Percentiles rank a stretch among this genome's conserved stretches.
phyloP scores from a whole-genome alignment of 306 rosid genomes.

The Castanospermum australe region DNA sequence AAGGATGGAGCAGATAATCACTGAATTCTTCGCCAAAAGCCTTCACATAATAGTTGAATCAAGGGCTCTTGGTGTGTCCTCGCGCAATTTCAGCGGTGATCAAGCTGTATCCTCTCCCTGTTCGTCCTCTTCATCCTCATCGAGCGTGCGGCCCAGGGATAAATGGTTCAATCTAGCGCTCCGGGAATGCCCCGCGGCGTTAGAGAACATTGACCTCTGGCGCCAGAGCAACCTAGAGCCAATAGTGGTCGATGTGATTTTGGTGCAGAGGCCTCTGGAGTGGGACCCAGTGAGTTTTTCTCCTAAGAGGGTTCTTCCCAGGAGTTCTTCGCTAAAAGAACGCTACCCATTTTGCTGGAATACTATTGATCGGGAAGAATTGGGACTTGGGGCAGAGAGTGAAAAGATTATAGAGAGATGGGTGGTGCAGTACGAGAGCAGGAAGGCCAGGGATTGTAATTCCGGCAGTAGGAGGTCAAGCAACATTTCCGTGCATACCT shows the following conservation, averaged over 20 bases:
- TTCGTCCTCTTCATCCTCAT: slow-evolving; percentile 68
- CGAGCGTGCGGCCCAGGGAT: too few relatives aligned
- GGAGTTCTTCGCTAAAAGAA: slow-evolving; percentile 49
- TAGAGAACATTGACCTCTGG: slow-evolving; percentile 71
- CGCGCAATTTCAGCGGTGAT: slow-evolving; percentile 60
- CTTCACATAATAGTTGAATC: slow-evolving; percentile 81
- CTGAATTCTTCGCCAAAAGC: slow-evolving; percentile 77
- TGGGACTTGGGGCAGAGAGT: slow-evolving; percentile 45
- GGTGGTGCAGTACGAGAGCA: slow-evolving; percentile 70
- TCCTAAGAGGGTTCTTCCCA: slow-evolving; percentile 41
- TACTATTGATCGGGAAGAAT: slow-evolving; percentile 57
- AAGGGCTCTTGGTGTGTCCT: slow-evolving; percentile 59
- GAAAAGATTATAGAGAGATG: slow-evolving; percentile 87
- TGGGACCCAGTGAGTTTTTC: slow-evolving; percentile 48
- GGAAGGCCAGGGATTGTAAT: slow-evolving; percentile 50
- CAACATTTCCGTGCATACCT: slow-evolving; percentile 42
- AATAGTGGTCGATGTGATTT: slow-evolving; percentile 72
- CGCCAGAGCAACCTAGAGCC: slow-evolving; percentile 65
- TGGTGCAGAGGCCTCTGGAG: slow-evolving; percentile 58
- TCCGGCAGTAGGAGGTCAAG: slow-evolving; percentile 61
- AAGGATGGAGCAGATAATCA: slow-evolving; percentile 69
- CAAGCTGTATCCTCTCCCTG: slow-evolving; percentile 62
- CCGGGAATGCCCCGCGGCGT: slow-evolving; percentile 64
- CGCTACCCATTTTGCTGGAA: slow-evolving; percentile 39
- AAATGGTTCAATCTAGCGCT: too few relatives aligned